Conservation (phyloP, 2,329 filamentous ascomycete species). For the Aspergillus tamarii region DNA sequence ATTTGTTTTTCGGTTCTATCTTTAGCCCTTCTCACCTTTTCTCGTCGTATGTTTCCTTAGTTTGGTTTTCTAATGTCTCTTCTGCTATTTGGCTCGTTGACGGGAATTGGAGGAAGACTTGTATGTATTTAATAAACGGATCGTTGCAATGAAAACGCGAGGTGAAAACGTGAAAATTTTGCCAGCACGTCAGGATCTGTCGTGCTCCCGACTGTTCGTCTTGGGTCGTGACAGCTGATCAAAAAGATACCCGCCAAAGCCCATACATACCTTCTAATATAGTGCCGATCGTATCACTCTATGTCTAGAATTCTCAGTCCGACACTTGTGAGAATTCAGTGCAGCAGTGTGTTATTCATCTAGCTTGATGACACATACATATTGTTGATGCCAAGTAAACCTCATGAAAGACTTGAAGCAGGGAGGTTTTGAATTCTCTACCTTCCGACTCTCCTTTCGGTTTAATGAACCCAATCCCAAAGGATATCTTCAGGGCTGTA, state of each 20-base stretch:
- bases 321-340: no score
- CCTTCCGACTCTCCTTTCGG: no score
- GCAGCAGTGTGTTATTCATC: no score
- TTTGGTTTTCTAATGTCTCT: slow-evolving; percentile 11
- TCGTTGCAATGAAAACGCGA: not conserved
- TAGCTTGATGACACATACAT: no score
- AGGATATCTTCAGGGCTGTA: no score
- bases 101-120: slow-evolving; percentile 3
- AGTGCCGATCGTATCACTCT: not conserved
- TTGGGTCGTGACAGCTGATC: no score
- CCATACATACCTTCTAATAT: not conserved
- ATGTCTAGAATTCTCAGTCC: not conserved
- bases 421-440: no score
- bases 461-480: no score
- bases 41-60: slow-evolving; percentile 7
- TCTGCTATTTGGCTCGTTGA: slow-evolving; percentile 13
- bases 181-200: not conserved
- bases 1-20: slow-evolving; percentile 12
- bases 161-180: not conserved
- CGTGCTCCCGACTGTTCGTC: no score
- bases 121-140: slow-evolving; percentile 5
- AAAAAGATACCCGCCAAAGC: no score
- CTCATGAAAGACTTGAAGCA: no score
- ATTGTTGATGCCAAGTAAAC: no score
- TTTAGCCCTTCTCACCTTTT: slow-evolving; percentile 1